These are phyloP conservation scores for Tricholoma furcatifolium DNA, from an alignment of 768 basidiomycete genomes.

Conservation along the genomic window DNA sequence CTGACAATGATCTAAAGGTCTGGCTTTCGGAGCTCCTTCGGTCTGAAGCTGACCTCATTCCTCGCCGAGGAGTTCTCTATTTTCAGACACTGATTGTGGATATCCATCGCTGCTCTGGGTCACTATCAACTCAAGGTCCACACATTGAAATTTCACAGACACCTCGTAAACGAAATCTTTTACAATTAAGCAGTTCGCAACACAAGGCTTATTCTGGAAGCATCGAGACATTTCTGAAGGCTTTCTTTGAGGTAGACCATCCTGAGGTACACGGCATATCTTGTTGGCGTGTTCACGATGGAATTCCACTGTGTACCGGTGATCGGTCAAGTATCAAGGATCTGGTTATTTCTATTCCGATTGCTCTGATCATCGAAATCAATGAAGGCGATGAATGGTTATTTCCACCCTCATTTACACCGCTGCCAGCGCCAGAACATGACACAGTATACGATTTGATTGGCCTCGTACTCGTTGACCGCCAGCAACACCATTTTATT, in stretches of 20 bases:
- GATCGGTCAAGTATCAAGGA: conserved; percentile 7
- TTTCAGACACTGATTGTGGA: not conserved
- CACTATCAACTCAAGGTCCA: not conserved
- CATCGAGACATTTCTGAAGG: not conserved
- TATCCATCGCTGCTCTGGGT: not conserved
- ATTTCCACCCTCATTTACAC: too few species aligned
- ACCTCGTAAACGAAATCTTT: not conserved
- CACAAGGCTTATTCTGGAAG: not conserved
- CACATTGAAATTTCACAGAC: conserved; percentile 1
- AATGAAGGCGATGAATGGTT: too few species aligned
- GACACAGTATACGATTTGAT: conserved; percentile 22
- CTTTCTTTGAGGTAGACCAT: not conserved
- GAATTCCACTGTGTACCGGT: conserved; percentile 15
- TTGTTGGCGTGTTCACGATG: conserved; percentile 21
- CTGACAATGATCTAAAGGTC: not conserved
- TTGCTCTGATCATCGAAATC: conserved; percentile 19
- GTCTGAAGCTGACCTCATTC: not conserved
- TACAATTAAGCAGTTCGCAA: not conserved
- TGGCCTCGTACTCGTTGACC: conserved; percentile 20
- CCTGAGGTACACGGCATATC: not conserved
- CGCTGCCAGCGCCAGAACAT: not conserved
- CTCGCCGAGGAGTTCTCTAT: not conserved
- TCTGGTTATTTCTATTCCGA: conserved; percentile 20
- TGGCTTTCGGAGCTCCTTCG: conserved; percentile 1
- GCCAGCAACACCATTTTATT: conserved; percentile 20